A percentile compares a stretch with the other conserved stretches of the same genome.
Evolutionary conservation across 1,139 yeast genomes (phyloP).

Genomic region (Spathaspora jeffriesii): DNA sequence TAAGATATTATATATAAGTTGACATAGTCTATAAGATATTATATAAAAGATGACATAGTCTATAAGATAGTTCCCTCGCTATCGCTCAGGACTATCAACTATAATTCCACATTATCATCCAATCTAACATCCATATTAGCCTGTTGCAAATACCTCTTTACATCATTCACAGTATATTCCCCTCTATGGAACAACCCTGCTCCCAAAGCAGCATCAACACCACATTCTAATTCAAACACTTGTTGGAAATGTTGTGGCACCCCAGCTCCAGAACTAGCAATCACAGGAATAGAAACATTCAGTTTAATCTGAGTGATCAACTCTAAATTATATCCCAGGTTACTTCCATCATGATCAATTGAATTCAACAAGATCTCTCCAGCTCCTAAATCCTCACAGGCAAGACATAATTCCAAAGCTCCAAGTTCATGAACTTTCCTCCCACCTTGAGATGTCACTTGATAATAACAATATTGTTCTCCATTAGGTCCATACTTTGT

Average conservation of each 20-base stretch:
- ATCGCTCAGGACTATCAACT: too few relatives aligned
- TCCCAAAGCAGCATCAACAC: constrained; percentile 95
- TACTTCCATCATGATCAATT: constrained; percentile 95
- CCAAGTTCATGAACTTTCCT: constrained; percentile 88
- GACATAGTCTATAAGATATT: too few relatives aligned
- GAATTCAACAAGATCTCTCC: constrained; percentile 93
- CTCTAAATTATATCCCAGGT: constrained; percentile 89
- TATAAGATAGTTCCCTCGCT: too few relatives aligned
- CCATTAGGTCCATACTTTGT: constrained; percentile 77
- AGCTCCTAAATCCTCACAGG: constrained; percentile 94
- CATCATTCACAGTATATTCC: constrained; percentile 84
- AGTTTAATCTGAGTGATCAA: constrained; percentile 73
- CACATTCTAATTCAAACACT: constrained; percentile 72
- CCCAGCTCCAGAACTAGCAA: constrained; percentile 98
- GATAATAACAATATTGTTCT: constrained; percentile 87
- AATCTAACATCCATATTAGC: constrained; percentile 96
- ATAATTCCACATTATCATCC: constrained; percentile 68
- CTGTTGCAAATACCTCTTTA: constrained; percentile 64
- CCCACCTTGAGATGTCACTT: constrained; percentile 96
- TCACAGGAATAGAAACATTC: constrained; percentile 84
- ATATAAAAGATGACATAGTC: too few relatives aligned
- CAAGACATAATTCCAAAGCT: constrained; percentile 83
- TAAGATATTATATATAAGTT: too few relatives aligned
- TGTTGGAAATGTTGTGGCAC: constrained; percentile 85
- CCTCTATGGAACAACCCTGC: constrained; percentile 98